These are phyloP conservation scores for Pyronema domesticum DNA, from an alignment of 495 filamentous ascomycete species.

Conservation along the genomic window DNA sequence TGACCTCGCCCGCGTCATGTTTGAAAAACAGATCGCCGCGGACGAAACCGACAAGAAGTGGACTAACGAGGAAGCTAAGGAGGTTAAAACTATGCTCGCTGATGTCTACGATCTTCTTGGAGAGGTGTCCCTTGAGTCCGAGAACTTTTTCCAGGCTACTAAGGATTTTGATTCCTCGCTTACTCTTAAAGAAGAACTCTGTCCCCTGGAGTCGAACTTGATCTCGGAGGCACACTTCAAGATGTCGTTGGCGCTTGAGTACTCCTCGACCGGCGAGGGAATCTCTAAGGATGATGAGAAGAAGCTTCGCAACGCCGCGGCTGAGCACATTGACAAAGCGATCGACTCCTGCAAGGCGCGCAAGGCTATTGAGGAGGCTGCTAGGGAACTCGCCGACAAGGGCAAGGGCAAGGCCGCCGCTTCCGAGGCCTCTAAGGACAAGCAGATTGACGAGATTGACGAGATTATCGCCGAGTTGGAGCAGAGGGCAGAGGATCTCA, in stretches of 20 bases:
- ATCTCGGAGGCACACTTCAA: constrained; percentile 92
- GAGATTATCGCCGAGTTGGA: constrained; percentile 81
- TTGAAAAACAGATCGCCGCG: constrained; percentile 37
- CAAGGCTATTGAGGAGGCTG: constrained; percentile 63
- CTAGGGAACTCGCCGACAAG: constrained; percentile 27
- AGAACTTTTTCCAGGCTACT: constrained; percentile 61
- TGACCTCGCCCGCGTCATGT: constrained; percentile 73
- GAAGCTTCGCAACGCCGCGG: constrained; percentile 55
- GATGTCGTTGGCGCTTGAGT: constrained; percentile 86
- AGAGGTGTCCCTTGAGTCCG: constrained; percentile 88
- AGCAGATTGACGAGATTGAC: constrained; percentile 63
- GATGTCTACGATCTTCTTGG: constrained; percentile 64
- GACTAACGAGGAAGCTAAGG: constrained; percentile 12
- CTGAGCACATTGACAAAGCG: constrained; percentile 58
- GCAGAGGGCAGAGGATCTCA: constrained; percentile 38
- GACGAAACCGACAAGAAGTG: not conserved
- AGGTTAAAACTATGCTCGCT: constrained; percentile 28
- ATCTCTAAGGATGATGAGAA: constrained; percentile 39
- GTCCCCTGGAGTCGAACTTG: constrained; percentile 57
- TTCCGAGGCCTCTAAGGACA: constrained; percentile 28
- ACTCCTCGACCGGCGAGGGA: constrained; percentile 33
- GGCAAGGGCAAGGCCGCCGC: constrained; percentile 32
- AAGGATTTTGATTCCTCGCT: constrained; percentile 60
- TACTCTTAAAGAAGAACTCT: constrained; percentile 55
- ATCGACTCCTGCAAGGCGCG: constrained; percentile 62